Conservation (phyloP, 441 rosid species). For the Aquilaria agallochum region DNA sequence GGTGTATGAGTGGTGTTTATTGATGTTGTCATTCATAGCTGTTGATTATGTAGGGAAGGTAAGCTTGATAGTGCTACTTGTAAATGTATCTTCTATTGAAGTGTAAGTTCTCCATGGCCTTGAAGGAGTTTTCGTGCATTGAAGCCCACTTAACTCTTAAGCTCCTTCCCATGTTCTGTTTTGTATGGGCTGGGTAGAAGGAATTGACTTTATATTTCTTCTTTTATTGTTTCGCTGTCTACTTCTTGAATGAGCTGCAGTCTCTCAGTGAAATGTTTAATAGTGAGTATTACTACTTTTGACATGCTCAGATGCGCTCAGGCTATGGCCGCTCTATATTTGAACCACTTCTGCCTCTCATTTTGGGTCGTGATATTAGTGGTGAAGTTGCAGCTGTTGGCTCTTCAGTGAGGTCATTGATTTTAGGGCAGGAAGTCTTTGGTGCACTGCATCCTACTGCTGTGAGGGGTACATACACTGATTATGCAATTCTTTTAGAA, state of each 20-base stretch:
- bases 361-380: conserved; percentile 90
- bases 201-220: not conserved
- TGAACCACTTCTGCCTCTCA: conserved; percentile 79
- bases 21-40: no score
- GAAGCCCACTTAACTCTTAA: no score
- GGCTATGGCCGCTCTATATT: conserved; percentile 97
- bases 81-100: no score
- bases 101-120: no score
- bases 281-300: no score
- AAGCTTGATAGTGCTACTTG: no score
- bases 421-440: conserved; percentile 84
- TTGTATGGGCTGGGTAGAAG: not conserved
- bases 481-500: conserved; percentile 76
- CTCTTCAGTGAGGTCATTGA: conserved; percentile 51
- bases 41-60: not conserved
- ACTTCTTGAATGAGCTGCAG: no score
- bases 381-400: conserved; percentile 92
- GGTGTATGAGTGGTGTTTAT: no score
- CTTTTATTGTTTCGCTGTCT: conserved; percentile 10
- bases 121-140: no score
- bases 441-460: conserved; percentile 99
- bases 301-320: conserved; percentile 63
- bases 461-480: conserved; percentile 85
- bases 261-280: no score
- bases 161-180: not conserved